These are phyloP conservation scores for Colletotrichum noveboracense DNA, from an alignment of 2,329 filamentous ascomycete genomes.

Conservation along the genomic window DNA sequence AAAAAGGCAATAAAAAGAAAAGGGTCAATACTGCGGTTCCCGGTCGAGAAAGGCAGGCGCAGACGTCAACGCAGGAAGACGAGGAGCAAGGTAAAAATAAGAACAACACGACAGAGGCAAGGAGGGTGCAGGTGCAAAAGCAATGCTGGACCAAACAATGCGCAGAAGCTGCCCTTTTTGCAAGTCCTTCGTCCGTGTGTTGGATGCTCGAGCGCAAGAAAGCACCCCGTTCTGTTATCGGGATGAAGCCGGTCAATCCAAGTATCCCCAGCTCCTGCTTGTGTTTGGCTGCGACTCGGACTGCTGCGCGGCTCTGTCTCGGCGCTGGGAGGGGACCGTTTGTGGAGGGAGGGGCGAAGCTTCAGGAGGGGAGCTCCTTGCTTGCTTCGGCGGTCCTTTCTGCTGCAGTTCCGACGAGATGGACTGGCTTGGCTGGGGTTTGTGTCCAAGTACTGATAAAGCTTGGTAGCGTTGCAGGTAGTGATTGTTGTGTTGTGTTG, in stretches of 20 bases:
- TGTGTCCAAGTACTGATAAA: neutral
- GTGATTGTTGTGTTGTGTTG: neutral
- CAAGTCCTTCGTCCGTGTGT: neutral
- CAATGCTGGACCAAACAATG: neutral
- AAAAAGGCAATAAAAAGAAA: neutral
- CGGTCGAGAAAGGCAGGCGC: neutral
- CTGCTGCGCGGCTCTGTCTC: slow-evolving; percentile 14
- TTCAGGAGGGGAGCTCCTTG: slow-evolving; percentile 5
- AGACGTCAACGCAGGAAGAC: neutral
- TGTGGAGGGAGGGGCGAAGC: neutral
- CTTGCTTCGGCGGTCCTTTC: neutral
- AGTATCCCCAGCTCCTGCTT: neutral
- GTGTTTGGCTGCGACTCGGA: neutral
- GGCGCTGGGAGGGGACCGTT: neutral
- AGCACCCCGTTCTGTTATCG: neutral
- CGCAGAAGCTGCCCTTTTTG: neutral
- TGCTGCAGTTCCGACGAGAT: slow-evolving; percentile 1
- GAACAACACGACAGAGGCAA: neutral
- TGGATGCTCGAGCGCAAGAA: neutral
- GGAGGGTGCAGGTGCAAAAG: neutral
- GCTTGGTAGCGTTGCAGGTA: neutral
- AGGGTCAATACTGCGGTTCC: neutral
- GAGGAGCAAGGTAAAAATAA: neutral
- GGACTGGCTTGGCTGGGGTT: neutral
- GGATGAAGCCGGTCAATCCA: neutral